A percentile compares a stretch with the other conserved stretches of the same genome.
phyloP scores from a whole-genome alignment of 2,329 filamentous ascomycete species.

The Gliomastix tumulicola region DNA sequence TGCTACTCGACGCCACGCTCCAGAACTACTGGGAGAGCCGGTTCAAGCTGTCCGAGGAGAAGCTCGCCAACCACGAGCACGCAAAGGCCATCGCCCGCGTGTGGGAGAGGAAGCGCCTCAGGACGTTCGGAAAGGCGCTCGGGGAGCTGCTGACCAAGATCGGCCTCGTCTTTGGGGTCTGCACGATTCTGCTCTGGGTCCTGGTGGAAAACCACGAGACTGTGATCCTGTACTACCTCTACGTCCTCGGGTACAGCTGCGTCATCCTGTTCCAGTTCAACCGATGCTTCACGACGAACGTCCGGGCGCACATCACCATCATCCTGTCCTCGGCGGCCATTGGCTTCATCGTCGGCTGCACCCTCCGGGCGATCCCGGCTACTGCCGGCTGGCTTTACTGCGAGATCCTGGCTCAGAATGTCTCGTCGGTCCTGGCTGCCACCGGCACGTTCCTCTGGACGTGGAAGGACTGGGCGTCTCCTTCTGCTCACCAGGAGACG shows the following conservation, averaged over 20 bases:
- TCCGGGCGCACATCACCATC: conserved; percentile 20
- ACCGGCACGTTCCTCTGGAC: conserved; percentile 20
- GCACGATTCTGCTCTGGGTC: conserved; percentile 22
- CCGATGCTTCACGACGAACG: conserved; percentile 28
- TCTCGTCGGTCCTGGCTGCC: conserved; percentile 20
- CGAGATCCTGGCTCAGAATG: conserved; percentile 22
- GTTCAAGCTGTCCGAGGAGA: conserved; percentile 23
- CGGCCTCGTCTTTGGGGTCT: conserved; percentile 20
- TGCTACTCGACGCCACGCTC: conserved; percentile 25
- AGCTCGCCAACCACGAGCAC: conserved; percentile 17
- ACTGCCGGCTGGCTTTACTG: conserved; percentile 17
- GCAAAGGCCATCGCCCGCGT: conserved; percentile 11
- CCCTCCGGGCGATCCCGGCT: conserved; percentile 18
- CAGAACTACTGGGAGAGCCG: conserved; percentile 25
- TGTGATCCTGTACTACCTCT: conserved; percentile 23
- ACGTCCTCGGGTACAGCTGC: conserved; percentile 24
- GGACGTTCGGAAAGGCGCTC: conserved; percentile 12
- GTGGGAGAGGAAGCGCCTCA: conserved; percentile 9
- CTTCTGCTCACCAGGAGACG: neutral
- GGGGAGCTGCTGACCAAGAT: conserved; percentile 18
- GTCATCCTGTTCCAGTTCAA: conserved; percentile 31
- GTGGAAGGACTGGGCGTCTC: conserved; percentile 15
- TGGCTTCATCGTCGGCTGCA: conserved; percentile 22
- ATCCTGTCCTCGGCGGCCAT: conserved; percentile 20
- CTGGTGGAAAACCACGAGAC: conserved; percentile 21